Base-by-base conservation (phyloP, 1,284 basidiomycete species). In the Ceratobasidium sp. region DNA sequence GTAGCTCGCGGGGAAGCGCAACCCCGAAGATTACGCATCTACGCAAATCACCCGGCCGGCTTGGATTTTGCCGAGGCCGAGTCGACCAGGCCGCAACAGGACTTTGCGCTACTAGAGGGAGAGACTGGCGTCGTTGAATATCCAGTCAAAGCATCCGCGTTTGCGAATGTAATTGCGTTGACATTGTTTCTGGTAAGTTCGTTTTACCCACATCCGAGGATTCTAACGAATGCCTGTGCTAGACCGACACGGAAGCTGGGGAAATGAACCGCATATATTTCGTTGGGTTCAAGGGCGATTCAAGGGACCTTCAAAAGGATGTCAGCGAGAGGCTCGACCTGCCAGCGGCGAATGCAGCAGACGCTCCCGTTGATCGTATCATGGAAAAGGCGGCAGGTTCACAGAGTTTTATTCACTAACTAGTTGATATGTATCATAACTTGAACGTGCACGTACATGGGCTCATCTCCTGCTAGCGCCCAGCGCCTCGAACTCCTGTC, bases 201-300 rank as follows among this genome's bases (percentile, higher is more conserved):
- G 22, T 41, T 39, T 34, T 1, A 37, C 39, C 16, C 31, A 8
- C 19, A n/a, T 22, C 24, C 27, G 8, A 19, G 37, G 22, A 11
- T 22, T 43, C 34, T 39, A 16, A 43, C 61, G 4, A 51, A 22
- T 49, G 27, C 8, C 14, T 39, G 27, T 48, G 24, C 61, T 78
- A 92, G 92, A 88, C 86, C 74, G 87, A 93, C 65, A 84, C 92
- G 0, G 84, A 84, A 2, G 90, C 89, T 1, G 88, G 85, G 31
- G 89, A 92, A 8, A 79, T 82, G 6, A 87, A 90, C 1, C 84
- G 89, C 48, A 81, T 94, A 54, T 95, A 90, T 79, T 95, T 89
- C 79, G 80, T 94, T 64, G 93, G 93, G 14, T 95, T 95, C 84
- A 90, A 89, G 80, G 93, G 93, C 56, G 91, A 93, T 77, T 84